Evolutionary conservation across 2,329 filamentous ascomycete genomes (phyloP).

Genomic region (Eurotiales sp.): DNA sequence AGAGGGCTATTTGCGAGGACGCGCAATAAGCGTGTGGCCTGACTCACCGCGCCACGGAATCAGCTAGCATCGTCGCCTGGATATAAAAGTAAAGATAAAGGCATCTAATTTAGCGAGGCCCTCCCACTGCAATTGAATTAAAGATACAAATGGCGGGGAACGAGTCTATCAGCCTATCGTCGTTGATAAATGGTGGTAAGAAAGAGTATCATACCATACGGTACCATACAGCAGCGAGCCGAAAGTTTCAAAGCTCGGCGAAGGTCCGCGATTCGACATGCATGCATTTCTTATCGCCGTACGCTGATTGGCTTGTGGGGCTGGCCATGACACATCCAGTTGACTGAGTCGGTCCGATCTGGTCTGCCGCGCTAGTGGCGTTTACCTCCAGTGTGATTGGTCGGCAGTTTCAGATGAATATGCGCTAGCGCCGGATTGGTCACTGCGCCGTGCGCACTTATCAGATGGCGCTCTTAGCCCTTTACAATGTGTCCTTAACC

Average conservation of each 20-base stretch:
- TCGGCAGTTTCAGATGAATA: no score
- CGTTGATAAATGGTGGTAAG: neutral
- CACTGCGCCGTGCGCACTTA: no score
- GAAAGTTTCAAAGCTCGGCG: no score
- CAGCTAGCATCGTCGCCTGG: neutral
- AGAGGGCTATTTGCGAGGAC: neutral
- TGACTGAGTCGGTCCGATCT: conserved; percentile 9
- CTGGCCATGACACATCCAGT: conserved; percentile 13
- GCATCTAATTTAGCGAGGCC: no score
- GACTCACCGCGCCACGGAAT: conserved; percentile 1
- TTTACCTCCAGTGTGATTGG: neutral
- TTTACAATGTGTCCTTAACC: no score
- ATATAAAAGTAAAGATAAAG: neutral
- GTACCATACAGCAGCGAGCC: neutral
- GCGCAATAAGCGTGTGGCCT: conserved; percentile 4
- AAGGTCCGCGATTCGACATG: no score
- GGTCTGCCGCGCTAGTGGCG: neutral
- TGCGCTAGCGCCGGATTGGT: no score
- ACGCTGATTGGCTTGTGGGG: neutral
- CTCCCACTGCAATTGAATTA: no score
- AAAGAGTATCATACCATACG: neutral
- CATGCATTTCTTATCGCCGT: conserved; percentile 5
- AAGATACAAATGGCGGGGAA: conserved; percentile 4
- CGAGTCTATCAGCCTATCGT: no score
- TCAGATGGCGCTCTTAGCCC: no score